phyloP scores from a whole-genome alignment of 306 rosid species.

The Fagus sylvatica region DNA sequence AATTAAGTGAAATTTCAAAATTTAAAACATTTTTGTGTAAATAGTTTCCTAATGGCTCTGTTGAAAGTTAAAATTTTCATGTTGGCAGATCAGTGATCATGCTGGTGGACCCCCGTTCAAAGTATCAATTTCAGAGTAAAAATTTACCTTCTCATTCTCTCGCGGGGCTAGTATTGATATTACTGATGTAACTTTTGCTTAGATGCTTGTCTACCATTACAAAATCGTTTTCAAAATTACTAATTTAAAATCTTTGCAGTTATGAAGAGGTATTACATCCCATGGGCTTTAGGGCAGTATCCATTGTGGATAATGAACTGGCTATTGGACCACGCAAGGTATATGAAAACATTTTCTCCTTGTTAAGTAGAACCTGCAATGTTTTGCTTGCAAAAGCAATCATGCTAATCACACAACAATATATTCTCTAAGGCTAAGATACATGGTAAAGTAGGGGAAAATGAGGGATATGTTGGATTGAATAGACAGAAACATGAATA shows the following conservation, averaged over 20 bases:
- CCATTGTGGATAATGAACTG: conserved; percentile 34
- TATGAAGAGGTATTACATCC: conserved; percentile 44
- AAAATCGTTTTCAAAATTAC: neutral
- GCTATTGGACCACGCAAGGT: conserved; percentile 44
- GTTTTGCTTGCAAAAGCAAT: neutral
- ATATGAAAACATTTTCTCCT: neutral
- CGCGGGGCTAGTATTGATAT: neutral
- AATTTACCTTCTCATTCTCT: neutral
- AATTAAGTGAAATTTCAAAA: neutral
- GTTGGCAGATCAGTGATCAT: conserved; percentile 32
- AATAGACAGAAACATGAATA: no score
- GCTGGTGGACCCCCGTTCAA: conserved; percentile 48
- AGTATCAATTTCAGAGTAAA: conserved; percentile 44
- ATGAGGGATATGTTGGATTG: no score
- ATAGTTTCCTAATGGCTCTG: conserved; percentile 4
- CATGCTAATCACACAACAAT: neutral
- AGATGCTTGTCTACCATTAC: neutral
- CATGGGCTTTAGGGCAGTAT: conserved; percentile 35
- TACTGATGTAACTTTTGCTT: neutral
- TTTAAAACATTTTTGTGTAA: neutral
- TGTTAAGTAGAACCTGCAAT: neutral
- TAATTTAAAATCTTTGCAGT: conserved; percentile 21
- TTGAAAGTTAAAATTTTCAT: conserved; percentile 5
- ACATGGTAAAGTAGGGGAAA: no score
- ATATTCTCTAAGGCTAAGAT: no score